phyloP scores from a whole-genome alignment of 148 eudicot genomes.

The Dysphania ambrosioides region DNA sequence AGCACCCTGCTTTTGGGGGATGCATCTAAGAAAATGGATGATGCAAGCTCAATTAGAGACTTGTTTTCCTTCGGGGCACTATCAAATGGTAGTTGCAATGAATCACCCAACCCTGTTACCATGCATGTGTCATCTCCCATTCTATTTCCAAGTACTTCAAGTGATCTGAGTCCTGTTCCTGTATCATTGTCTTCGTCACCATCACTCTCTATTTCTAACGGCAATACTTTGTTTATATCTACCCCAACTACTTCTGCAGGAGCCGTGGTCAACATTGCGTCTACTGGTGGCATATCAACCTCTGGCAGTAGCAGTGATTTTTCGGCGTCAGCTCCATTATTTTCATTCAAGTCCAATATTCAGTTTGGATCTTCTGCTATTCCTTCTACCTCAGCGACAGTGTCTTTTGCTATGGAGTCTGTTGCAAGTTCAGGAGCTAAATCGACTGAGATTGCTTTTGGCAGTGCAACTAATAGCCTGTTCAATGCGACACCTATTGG shows the following conservation, averaged over 20 bases:
- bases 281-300: constrained; percentile 1
- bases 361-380: constrained; percentile 30
- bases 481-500: constrained; percentile 27
- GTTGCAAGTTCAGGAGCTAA: constrained; percentile 27
- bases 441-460: constrained; percentile 27
- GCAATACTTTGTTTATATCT: constrained; percentile 20
- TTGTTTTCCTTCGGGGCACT: constrained; percentile 28
- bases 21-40: constrained; percentile 26
- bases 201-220: constrained; percentile 28
- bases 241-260: constrained; percentile 20
- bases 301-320: constrained; percentile 21
- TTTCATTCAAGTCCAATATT: constrained; percentile 27
- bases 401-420: constrained; percentile 20
- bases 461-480: constrained; percentile 25
- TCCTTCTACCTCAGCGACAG: constrained; percentile 31
- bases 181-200: constrained; percentile 12
- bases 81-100: constrained; percentile 30
- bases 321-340: constrained; percentile 25
- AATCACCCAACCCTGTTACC: constrained; percentile 28
- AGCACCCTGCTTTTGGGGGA: constrained; percentile 24
- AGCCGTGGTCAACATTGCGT: constrained; percentile 6
- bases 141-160: constrained; percentile 26
- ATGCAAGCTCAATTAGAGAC: constrained; percentile 26
- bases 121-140: constrained; percentile 26
- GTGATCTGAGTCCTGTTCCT: constrained; percentile 20